Percentiles rank a stretch among this genome's conserved stretches.
phyloP scores from a whole-genome alignment of 1,284 basidiomycete species.

The Melanopsichium pennsylvanicum region DNA sequence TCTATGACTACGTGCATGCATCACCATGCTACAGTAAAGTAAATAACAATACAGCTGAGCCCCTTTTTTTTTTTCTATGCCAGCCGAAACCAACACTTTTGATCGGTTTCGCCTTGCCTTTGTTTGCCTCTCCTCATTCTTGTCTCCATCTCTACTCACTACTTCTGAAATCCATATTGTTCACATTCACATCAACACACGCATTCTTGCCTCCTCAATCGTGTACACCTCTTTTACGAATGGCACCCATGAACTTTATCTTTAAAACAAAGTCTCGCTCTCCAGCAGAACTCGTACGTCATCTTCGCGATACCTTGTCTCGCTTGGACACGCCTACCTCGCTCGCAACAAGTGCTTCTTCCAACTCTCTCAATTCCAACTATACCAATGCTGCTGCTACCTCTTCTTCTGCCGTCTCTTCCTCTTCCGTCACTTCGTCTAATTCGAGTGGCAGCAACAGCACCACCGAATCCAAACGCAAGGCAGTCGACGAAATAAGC shows the following conservation, averaged over 20 bases:
- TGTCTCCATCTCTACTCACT: neutral
- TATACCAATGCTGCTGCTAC: conserved; percentile 12
- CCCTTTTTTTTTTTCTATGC: no score
- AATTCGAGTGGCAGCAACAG: conserved; percentile 2
- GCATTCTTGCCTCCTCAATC: no score
- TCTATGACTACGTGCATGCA: neutral
- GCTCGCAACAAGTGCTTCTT: conserved; percentile 18
- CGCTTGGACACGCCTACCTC: conserved; percentile 49
- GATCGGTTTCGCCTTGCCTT: neutral
- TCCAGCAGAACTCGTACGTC: conserved; percentile 58
- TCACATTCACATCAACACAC: no score
- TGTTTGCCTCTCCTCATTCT: neutral
- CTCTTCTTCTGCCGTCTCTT: conserved; percentile 11
- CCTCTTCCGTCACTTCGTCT: conserved; percentile 12
- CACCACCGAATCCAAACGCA: conserved; percentile 23
- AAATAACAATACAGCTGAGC: neutral
- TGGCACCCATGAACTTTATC: conserved; percentile 63
- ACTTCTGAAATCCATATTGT: neutral
- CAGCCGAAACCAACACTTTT: neutral
- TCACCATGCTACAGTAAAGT: neutral
- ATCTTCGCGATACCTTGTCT: conserved; percentile 53
- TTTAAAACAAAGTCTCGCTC: conserved; percentile 62
- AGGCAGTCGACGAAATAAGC: conserved; percentile 87
- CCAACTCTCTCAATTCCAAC: conserved; percentile 22
- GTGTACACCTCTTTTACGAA: neutral